phyloP scores from a whole-genome alignment of 2,329 filamentous ascomycete genomes.

The Emergomyces pasteurianus region DNA sequence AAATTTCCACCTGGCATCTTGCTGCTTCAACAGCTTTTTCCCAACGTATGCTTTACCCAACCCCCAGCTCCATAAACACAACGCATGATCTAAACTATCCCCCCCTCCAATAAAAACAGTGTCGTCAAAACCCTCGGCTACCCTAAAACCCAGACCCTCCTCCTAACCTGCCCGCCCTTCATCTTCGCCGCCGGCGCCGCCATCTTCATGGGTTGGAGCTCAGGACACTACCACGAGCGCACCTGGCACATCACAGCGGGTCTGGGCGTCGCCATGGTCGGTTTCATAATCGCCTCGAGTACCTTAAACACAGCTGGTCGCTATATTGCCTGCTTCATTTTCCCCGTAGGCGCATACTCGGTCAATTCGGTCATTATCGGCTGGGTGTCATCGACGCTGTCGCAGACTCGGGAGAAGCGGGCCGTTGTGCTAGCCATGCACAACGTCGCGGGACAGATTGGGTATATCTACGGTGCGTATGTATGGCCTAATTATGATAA shows the following conservation, averaged over 20 bases:
- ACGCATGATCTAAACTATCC: not conserved
- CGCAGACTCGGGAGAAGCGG: slow-evolving; percentile 34
- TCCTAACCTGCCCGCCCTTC: slow-evolving; percentile 42
- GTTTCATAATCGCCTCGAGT: slow-evolving; percentile 20
- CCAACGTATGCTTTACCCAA: slow-evolving; percentile 16
- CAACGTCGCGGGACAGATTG: slow-evolving; percentile 30
- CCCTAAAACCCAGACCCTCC: slow-evolving; percentile 36
- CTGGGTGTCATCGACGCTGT: slow-evolving; percentile 32
- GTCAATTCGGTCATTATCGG: slow-evolving; percentile 32
- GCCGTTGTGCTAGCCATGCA: slow-evolving; percentile 29
- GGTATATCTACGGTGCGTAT: slow-evolving; percentile 31
- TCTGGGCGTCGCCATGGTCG: slow-evolving; percentile 17
- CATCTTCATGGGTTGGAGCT: slow-evolving; percentile 39
- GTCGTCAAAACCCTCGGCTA: slow-evolving; percentile 39
- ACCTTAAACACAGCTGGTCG: slow-evolving; percentile 19
- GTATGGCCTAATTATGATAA: slow-evolving; percentile 20
- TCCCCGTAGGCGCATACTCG: slow-evolving; percentile 22
- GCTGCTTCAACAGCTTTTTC: slow-evolving; percentile 37
- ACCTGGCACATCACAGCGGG: slow-evolving; percentile 20
- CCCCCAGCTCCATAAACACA: not conserved
- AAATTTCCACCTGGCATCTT: slow-evolving; percentile 43
- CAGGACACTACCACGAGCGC: slow-evolving; percentile 31
- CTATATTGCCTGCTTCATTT: slow-evolving; percentile 22
- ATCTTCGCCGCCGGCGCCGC: slow-evolving; percentile 38
- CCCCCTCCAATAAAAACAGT: slow-evolving; percentile 19